Conservation (phyloP, 73 alveolate species). For the Tetrahymena thermophila region DNA sequence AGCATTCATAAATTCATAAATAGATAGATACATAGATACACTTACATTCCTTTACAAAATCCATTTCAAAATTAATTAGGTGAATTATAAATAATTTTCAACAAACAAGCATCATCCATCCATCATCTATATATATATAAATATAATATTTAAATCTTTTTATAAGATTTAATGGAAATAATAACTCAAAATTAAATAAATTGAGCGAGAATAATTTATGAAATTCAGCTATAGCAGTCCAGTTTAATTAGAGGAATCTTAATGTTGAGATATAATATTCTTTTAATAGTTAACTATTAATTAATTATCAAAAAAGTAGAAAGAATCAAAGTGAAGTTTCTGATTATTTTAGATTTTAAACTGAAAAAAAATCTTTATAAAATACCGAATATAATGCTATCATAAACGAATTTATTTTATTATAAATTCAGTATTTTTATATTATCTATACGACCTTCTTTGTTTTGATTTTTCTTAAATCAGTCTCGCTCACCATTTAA, state of each 20-base stretch:
- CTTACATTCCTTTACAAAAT: not conserved
- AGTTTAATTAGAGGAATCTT: not conserved
- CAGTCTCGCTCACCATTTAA: not conserved
- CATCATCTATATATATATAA: not conserved
- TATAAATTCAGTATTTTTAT: too few relatives aligned
- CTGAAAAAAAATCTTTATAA: not conserved
- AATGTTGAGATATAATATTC: not conserved
- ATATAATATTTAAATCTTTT: too few relatives aligned
- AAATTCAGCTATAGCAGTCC: not conserved
- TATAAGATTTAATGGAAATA: not conserved
- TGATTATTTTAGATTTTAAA: not conserved
- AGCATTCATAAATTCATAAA: too few relatives aligned
- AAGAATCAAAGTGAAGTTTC: not conserved
- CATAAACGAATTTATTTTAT: too few relatives aligned
- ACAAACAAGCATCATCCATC: too few relatives aligned
- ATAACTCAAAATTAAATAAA: not conserved
- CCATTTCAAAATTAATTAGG: not conserved
- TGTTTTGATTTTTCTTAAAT: not conserved
- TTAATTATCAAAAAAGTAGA: not conserved
- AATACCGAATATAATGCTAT: too few relatives aligned
- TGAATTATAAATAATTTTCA: not conserved
- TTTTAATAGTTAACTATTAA: not conserved
- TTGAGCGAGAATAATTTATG: not conserved
- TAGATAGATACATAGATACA: too few relatives aligned
- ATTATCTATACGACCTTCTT: too few relatives aligned